Conservation (phyloP, 139 green algal genomes). For the Gonium pectorale region DNA sequence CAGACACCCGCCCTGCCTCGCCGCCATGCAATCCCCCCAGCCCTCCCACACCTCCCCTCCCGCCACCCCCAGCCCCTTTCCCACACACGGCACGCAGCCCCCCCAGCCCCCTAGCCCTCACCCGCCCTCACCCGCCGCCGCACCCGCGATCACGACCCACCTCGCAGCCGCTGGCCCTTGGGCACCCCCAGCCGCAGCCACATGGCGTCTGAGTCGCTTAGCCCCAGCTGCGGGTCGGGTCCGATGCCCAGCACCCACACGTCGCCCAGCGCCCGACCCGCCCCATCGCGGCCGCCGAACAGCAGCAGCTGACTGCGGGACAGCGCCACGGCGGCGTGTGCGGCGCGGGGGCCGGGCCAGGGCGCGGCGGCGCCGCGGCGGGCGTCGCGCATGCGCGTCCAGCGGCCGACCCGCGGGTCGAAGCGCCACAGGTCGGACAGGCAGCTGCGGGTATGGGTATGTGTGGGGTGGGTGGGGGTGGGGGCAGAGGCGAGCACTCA, state of each 20-base stretch:
- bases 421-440: conserved; percentile 41
- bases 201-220: neutral
- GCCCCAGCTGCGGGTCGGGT: conserved; percentile 7
- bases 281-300: conserved; percentile 1
- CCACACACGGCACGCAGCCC: too few relatives aligned
- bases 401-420: neutral
- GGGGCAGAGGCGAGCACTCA: too few relatives aligned
- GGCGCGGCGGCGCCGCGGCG: neutral
- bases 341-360: neutral
- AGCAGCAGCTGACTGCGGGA: conserved; percentile 21
- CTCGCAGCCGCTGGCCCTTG: conserved; percentile 16
- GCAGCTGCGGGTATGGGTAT: conserved; percentile 7
- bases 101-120: neutral
- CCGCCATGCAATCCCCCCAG: too few relatives aligned
- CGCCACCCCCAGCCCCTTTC: too few relatives aligned
- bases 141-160: neutral
- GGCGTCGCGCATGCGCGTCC: neutral
- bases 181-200: conserved; percentile 37
- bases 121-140: neutral
- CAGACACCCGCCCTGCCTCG: too few relatives aligned
- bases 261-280: conserved; percentile 18
- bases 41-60: too few relatives aligned
- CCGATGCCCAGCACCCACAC: conserved; percentile 45
- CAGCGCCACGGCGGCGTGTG: conserved; percentile 19
- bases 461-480: neutral